Conservation (phyloP, 768 basidiomycete genomes). For the Auriscalpium vulgare region DNA sequence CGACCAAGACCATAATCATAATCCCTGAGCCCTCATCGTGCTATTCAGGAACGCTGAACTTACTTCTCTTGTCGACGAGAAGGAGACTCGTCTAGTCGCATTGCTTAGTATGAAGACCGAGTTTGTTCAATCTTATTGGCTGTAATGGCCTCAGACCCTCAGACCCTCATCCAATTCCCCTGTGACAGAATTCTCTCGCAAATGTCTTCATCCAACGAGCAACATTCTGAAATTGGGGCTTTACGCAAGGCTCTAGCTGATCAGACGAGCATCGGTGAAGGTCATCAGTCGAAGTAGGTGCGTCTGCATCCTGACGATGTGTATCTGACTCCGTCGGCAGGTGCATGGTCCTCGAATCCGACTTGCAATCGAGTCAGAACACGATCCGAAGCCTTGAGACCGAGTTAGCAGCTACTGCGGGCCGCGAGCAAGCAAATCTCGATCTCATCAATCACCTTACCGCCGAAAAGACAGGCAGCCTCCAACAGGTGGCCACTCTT, state of each 20-base stretch:
- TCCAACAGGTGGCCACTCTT: not conserved
- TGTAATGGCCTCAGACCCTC: not conserved
- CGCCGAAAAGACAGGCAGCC: constrained; percentile 1
- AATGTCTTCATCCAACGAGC: constrained; percentile 7
- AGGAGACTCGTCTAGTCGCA: not conserved
- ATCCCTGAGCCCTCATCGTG: not conserved
- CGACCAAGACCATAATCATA: too few species aligned
- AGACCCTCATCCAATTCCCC: not conserved
- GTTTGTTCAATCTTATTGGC: constrained; percentile 3
- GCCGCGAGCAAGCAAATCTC: constrained; percentile 1
- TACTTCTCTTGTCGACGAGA: constrained; percentile 9
- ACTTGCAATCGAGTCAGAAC: constrained; percentile 1
- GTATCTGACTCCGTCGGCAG: not conserved
- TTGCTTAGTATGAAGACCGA: constrained; percentile 9
- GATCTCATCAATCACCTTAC: constrained; percentile 2
- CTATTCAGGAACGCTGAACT: constrained; percentile 9
- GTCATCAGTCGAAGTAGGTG: constrained; percentile 5
- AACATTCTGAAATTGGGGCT: constrained; percentile 4
- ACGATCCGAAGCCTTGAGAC: constrained; percentile 1
- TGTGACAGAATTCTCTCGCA: constrained; percentile 2
- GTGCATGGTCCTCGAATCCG: constrained; percentile 5
- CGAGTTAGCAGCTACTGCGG: constrained; percentile 1
- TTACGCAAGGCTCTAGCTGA: constrained; percentile 4
- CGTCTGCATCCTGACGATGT: not conserved
- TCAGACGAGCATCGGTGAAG: constrained; percentile 8